These are phyloP conservation scores for Coemansia sp. DNA, from an alignment of 371 early-diverging fungal genomes.

Conservation along the genomic window DNA sequence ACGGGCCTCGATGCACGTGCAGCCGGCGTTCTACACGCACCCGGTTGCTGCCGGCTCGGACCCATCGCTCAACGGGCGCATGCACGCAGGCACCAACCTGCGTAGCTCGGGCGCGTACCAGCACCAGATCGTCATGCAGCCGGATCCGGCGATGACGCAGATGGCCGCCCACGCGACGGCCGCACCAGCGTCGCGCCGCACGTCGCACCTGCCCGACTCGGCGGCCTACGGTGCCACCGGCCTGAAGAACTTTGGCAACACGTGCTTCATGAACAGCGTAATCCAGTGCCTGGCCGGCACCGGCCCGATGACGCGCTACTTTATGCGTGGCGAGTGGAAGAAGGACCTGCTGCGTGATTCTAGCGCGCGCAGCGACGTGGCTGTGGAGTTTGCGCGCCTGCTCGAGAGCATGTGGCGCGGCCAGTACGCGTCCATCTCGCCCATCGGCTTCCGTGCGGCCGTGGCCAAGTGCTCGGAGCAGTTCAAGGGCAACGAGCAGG, in stretches of 20 bases:
- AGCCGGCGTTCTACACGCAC: conserved; percentile 18
- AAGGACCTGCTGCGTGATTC: conserved; percentile 29
- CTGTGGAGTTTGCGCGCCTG: conserved; percentile 45
- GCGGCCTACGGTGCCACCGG: conserved; percentile 56
- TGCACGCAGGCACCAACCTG: conserved; percentile 36
- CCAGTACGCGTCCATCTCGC: conserved; percentile 50
- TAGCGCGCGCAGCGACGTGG: conserved; percentile 64
- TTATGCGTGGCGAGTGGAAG: conserved; percentile 70
- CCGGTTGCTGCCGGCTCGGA: conserved; percentile 44
- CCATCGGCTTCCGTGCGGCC: conserved; percentile 57
- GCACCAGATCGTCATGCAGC: conserved; percentile 55
- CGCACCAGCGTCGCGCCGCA: neutral
- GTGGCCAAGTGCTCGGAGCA: conserved; percentile 43
- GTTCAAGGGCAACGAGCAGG: conserved; percentile 63
- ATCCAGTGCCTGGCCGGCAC: conserved; percentile 80
- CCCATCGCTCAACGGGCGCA: conserved; percentile 57
- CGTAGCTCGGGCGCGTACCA: conserved; percentile 32
- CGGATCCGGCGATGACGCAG: conserved; percentile 8
- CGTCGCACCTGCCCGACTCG: conserved; percentile 23
- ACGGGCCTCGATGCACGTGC: conserved; percentile 16
- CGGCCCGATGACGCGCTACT: conserved; percentile 83
- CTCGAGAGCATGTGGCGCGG: conserved; percentile 52
- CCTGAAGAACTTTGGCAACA: conserved; percentile 93
- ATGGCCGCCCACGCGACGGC: no score
- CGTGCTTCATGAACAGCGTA: conserved; percentile 95